Evolutionary conservation across 495 filamentous ascomycete species (phyloP).

Genomic region (Neurospora sp.): DNA sequence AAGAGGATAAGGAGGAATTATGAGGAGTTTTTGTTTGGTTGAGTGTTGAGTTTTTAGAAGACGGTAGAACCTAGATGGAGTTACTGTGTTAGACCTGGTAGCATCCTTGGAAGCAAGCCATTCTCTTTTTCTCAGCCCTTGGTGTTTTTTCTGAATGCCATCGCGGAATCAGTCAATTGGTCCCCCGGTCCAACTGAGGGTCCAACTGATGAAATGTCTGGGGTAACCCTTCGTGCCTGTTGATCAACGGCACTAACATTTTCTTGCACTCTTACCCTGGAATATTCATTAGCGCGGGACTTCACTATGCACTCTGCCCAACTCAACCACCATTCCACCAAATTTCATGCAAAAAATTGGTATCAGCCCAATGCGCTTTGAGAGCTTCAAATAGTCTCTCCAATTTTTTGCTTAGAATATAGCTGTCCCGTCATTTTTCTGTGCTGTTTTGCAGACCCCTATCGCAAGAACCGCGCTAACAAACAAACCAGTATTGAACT

Average conservation of each 20-base stretch:
- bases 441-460: neutral
- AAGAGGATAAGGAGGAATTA: constrained; percentile 66
- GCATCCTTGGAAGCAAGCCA: too few relatives aligned
- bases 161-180: neutral
- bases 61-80: neutral
- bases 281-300: neutral
- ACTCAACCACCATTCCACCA: neutral
- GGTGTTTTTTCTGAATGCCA: neutral
- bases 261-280: neutral
- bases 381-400: too few relatives aligned
- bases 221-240: neutral
- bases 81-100: neutral
- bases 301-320: neutral
- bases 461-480: neutral
- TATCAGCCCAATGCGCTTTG: neutral
- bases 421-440: neutral
- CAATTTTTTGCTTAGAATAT: neutral
- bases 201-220: neutral
- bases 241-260: neutral
- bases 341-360: neutral
- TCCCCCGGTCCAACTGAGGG: neutral
- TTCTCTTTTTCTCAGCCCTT: neutral
- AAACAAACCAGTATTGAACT: neutral
- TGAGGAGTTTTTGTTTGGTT: constrained; percentile 67
- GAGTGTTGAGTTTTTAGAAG: neutral